Percentiles rank a stretch among this genome's conserved stretches.
These are phyloP conservation scores for Lachnellula hyalina DNA, from an alignment of 2,329 filamentous ascomycete species.

Conservation along the genomic window DNA sequence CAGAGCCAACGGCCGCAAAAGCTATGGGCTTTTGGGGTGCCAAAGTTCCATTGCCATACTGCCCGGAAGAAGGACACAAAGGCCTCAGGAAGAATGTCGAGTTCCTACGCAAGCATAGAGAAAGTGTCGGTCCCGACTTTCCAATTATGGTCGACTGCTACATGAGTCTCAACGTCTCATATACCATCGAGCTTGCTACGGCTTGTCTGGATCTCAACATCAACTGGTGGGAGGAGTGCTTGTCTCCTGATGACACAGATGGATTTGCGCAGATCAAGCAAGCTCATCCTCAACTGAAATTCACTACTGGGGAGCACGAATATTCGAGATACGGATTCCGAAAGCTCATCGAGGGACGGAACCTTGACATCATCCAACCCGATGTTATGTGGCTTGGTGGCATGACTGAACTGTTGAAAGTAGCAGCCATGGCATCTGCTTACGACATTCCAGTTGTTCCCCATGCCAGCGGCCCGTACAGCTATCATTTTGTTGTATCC, in stretches of 20 bases:
- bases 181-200: constrained; percentile 87
- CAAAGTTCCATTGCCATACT: constrained; percentile 86
- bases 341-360: constrained; percentile 85
- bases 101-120: constrained; percentile 79
- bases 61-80: constrained; percentile 76
- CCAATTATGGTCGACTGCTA: constrained; percentile 95
- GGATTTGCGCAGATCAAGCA: constrained; percentile 86
- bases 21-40: constrained; percentile 85
- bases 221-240: constrained; percentile 96
- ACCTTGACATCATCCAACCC: constrained; percentile 89
- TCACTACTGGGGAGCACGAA: constrained; percentile 94
- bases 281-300: constrained; percentile 84
- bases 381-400: constrained; percentile 98
- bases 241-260: constrained; percentile 87
- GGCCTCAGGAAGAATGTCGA: constrained; percentile 86
- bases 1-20: constrained; percentile 74
- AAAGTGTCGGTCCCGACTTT: constrained; percentile 81
- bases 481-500: constrained; percentile 92
- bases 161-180: constrained; percentile 89
- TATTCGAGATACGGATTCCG: constrained; percentile 93
- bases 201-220: constrained; percentile 78
- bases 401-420: constrained; percentile 84
- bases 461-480: constrained; percentile 91
- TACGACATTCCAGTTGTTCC: constrained; percentile 94
- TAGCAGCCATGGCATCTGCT: constrained; percentile 81